Evolutionary conservation across 1,284 basidiomycete species (phyloP), one percentile per base, ranked within the genome.

Genomic region (Trametes sp.): DNA sequence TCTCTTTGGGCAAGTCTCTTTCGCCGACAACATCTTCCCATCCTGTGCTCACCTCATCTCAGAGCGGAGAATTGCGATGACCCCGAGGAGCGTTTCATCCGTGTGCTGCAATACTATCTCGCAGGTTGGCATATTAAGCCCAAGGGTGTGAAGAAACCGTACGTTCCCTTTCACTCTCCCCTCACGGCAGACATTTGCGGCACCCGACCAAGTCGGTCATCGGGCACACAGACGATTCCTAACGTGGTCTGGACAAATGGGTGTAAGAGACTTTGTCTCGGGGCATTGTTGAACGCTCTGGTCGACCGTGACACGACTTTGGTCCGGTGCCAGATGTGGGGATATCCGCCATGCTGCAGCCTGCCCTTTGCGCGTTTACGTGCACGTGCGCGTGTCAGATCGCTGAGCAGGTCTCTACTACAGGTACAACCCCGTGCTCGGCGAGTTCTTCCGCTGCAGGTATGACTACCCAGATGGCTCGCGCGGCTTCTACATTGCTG

Each of bases 61-160:
- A 93, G 93, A 55, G 92, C 92, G 52, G 92, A 94, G 72, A 76
- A 85, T 35, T 87, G 87, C 71, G 82, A 87, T 46, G 88, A 95
- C 71, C 87, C 95, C 36, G 92, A 98, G 75, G 94, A 98, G 74
- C 85, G 98, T 41, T 98, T 98, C 77, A 83, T 98, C 66, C 86
- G 90, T 60, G 94, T 98, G 4, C 84, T 98, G 54, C 91, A 94
- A 61, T 98, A 98, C 78, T 99, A 98, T 75, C 89, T 98, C 48
- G 93, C 94, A n/a, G 97, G 97, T 48, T 99, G 97, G 97, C 98
- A 99, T 78, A 98, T 98, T 81, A 98, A 99, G 80, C 96, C 97
- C 44, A 98, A 96, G 78, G 97, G 97, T 58, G 98, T 99, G 67
- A 99, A 99, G 91, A 99, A 99, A 81, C 97, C 97, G 87, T 96